A percentile compares a stretch with the other conserved stretches of the same genome.
Conservation (phyloP, 805 yeast species). For the Maudiozyma bulderi region DNA sequence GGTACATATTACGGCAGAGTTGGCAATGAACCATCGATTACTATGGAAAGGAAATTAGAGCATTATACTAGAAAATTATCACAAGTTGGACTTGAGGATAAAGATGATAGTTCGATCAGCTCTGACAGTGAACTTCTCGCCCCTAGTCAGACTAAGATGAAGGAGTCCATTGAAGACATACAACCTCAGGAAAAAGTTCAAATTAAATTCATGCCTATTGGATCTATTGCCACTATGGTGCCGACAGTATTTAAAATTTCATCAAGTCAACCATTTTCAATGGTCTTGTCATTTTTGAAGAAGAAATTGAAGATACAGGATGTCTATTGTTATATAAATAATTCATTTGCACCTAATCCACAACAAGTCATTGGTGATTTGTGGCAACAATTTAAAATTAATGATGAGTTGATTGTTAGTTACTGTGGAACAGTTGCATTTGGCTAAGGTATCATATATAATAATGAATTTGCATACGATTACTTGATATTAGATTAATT, state of each 20-base stretch:
- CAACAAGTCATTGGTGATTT: slow-evolving; percentile 27
- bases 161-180: background rate
- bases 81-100: slow-evolving; percentile 19
- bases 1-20: background rate
- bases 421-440: slow-evolving; percentile 30
- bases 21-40: background rate
- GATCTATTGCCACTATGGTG: slow-evolving; percentile 18
- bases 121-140: slow-evolving; percentile 2
- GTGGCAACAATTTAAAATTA: slow-evolving; percentile 25
- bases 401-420: slow-evolving; percentile 27
- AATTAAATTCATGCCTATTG: slow-evolving; percentile 26
- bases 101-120: slow-evolving; percentile 8
- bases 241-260: slow-evolving; percentile 24
- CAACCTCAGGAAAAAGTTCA: slow-evolving; percentile 10
- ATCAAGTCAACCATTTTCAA: slow-evolving; percentile 21
- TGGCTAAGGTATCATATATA: slow-evolving; percentile 10
- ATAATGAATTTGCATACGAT: background rate
- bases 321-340: slow-evolving; percentile 27
- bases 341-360: slow-evolving; percentile 31
- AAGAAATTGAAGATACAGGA: slow-evolving; percentile 15
- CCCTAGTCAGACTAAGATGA: background rate
- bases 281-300: slow-evolving; percentile 15
- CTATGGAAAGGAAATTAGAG: slow-evolving; percentile 18
- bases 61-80: slow-evolving; percentile 20
- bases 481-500: background rate